These are phyloP conservation scores for Phytophthora capsici DNA, from an alignment of 352 stramenopile species.

Conservation along the genomic window DNA sequence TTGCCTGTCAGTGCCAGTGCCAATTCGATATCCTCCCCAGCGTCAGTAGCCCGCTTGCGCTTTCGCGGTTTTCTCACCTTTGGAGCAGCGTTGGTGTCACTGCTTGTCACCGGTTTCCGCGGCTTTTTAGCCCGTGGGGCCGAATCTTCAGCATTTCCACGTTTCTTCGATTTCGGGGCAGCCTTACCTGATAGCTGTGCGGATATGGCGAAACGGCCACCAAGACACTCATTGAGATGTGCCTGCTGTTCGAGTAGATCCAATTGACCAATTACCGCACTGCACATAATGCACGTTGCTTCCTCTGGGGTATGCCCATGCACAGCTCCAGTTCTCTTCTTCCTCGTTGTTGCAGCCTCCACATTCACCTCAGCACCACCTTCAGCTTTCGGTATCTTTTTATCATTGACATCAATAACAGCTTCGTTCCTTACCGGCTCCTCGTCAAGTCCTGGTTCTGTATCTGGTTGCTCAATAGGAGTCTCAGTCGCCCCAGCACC, in stretches of 20 bases:
- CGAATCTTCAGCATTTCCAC: conserved; percentile 23
- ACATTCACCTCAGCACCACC: neutral
- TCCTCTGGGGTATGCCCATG: conserved; percentile 14
- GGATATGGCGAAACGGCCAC: conserved; percentile 20
- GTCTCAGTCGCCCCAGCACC: neutral
- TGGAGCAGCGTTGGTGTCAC: conserved; percentile 1
- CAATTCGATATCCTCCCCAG: conserved; percentile 33
- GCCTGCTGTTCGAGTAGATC: conserved; percentile 46
- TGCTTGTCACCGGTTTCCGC: conserved; percentile 20
- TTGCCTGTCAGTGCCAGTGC: conserved; percentile 48
- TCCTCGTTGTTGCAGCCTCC: neutral
- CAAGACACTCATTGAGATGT: conserved; percentile 45
- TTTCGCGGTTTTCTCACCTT: conserved; percentile 43
- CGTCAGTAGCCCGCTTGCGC: conserved; percentile 26
- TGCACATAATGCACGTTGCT: conserved; percentile 37
- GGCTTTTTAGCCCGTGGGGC: conserved; percentile 19
- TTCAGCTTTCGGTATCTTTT: neutral
- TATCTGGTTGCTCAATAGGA: conserved; percentile 25
- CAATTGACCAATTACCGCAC: conserved; percentile 34
- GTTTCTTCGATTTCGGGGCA: conserved; percentile 25
- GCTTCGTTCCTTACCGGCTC: conserved; percentile 1
- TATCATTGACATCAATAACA: neutral
- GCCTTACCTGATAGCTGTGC: neutral
- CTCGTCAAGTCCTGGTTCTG: conserved; percentile 18
- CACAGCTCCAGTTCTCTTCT: conserved; percentile 2